Evolutionary conservation across 2,329 filamentous ascomycete genomes (phyloP).

Genomic region (Penicillium sp.): DNA sequence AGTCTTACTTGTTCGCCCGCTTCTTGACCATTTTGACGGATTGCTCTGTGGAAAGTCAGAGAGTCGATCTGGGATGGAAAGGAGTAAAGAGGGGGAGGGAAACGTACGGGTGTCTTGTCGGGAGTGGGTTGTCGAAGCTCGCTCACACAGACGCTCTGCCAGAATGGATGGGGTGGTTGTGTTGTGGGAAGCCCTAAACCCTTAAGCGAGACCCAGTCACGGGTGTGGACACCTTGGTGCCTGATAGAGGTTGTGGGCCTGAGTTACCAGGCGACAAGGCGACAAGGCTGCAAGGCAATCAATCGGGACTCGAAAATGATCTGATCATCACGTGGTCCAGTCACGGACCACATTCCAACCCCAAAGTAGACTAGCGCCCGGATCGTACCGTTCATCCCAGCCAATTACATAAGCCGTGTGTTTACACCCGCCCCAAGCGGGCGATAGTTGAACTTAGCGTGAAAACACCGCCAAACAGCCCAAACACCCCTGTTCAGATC

Average conservation of each 20-base stretch:
- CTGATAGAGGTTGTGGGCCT: neutral
- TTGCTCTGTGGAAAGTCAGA: conserved; percentile 49
- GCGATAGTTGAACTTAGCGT: conserved; percentile 6
- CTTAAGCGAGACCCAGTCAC: conserved; percentile 45
- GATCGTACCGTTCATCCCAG: conserved; percentile 24
- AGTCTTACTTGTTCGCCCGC: conserved; percentile 72
- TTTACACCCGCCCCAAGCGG: conserved; percentile 29
- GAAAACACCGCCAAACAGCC: conserved; percentile 7
- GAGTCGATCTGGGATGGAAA: conserved; percentile 27
- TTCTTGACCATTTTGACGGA: conserved; percentile 76
- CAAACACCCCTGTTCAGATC: conserved; percentile 37
- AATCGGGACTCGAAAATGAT: neutral
- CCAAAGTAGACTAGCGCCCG: conserved; percentile 30
- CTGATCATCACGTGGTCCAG: conserved; percentile 21
- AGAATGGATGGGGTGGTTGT: conserved; percentile 44
- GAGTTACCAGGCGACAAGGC: conserved; percentile 3
- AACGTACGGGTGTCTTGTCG: conserved; percentile 50
- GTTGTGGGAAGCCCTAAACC: conserved; percentile 49
- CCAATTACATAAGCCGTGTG: conserved; percentile 28
- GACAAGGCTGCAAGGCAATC: neutral
- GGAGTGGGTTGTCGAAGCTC: conserved; percentile 48
- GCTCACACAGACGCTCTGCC: conserved; percentile 41
- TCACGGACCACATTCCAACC: conserved; percentile 19
- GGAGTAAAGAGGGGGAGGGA: conserved; percentile 31
- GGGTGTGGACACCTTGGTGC: conserved; percentile 18